Percentiles rank a stretch among this genome's conserved stretches.
Conservation (phyloP, 371 early-diverging fungal species). For the Mortierella sp. region DNA sequence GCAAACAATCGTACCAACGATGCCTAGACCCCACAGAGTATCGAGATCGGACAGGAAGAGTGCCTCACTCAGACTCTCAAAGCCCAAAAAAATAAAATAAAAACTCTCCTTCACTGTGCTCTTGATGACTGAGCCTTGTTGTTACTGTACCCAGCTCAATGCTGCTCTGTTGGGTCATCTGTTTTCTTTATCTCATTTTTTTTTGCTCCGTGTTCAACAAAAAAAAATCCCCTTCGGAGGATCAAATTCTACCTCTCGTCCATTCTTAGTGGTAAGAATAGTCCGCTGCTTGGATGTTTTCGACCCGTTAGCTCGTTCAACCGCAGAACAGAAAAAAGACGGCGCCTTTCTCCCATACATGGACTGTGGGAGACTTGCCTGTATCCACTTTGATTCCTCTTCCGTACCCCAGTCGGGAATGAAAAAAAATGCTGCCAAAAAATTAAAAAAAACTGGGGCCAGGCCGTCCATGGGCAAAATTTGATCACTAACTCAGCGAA, state of each 20-base stretch:
- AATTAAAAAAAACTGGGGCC: slow-evolving; percentile 14
- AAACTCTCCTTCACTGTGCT: background rate
- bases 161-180: background rate
- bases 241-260: background rate
- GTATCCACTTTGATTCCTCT: background rate
- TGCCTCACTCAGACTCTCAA: background rate
- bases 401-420: background rate
- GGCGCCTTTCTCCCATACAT: background rate
- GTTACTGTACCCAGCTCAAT: background rate
- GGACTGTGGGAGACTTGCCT: background rate
- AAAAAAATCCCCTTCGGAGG: background rate
- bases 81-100: background rate
- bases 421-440: background rate
- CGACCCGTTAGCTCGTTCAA: background rate
- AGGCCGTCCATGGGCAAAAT: background rate
- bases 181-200: background rate
- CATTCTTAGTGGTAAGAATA: background rate
- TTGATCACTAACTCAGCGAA: background rate
- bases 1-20: background rate
- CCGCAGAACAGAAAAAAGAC: background rate
- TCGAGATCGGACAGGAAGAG: background rate
- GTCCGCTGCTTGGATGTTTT: background rate
- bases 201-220: slow-evolving; percentile 6
- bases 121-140: background rate
- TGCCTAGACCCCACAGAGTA: background rate